Conservation (phyloP, 2,329 filamentous ascomycete genomes). For the Chaetomium olivaceum region DNA sequence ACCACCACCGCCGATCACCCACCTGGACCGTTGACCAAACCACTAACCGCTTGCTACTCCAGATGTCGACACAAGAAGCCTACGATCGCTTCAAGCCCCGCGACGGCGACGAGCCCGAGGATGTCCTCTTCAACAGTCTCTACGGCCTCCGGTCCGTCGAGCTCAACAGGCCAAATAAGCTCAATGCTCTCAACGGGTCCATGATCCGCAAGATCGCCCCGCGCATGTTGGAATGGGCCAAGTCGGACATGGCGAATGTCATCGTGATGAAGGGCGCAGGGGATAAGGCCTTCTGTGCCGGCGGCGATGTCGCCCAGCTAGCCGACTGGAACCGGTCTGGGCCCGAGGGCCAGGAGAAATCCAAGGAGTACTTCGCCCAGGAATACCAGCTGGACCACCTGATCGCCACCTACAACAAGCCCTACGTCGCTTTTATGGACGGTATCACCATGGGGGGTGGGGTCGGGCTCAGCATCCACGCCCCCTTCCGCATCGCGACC, state of each 20-base stretch:
- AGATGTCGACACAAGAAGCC: conserved; percentile 43
- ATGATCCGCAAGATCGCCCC: conserved; percentile 96
- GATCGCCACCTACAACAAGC: conserved; percentile 91
- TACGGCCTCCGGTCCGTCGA: conserved; percentile 91
- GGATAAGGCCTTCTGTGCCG: conserved; percentile 81
- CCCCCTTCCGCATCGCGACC: conserved; percentile 93
- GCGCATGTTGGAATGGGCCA: conserved; percentile 87
- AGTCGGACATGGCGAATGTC: conserved; percentile 91
- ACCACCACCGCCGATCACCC: neutral
- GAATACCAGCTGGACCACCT: conserved; percentile 97
- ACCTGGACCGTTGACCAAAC: neutral
- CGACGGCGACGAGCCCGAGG: conserved; percentile 73
- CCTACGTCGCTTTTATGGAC: conserved; percentile 94
- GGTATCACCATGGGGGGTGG: conserved; percentile 98
- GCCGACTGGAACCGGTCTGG: conserved; percentile 71
- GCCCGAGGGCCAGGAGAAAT: conserved; percentile 68
- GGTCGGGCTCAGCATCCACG: conserved; percentile 90
- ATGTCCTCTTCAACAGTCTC: conserved; percentile 87
- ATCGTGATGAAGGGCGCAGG: conserved; percentile 90
- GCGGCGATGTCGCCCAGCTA: conserved; percentile 83
- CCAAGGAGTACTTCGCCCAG: conserved; percentile 82
- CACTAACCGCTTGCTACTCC: neutral
- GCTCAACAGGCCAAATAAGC: conserved; percentile 88
- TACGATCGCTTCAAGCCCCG: conserved; percentile 52
- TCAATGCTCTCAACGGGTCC: conserved; percentile 88